Evolutionary conservation across 2,329 filamentous ascomycete genomes (phyloP), one percentile per base, ranked within the genome.

Genomic region (Penicillium hesseltinei): DNA sequence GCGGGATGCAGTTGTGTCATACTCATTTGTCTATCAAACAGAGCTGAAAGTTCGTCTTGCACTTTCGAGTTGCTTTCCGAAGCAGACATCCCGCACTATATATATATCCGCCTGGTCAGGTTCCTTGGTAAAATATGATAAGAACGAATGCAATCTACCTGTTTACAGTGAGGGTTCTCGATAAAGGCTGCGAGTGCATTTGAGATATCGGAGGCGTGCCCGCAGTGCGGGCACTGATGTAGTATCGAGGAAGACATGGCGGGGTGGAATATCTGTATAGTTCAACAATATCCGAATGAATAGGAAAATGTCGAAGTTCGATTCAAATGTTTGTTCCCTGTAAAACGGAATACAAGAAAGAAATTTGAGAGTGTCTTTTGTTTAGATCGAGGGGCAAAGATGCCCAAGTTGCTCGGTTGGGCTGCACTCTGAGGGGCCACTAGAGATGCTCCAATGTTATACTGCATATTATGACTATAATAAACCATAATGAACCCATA

Each of bases 21-120:
- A 53, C 82, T 89, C 75, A 95, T 83, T 71, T 90, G 89, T 65
- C 85, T 86, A 51, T 88, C 83, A 74, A 96, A 92, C 68, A 96
- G 86, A 58, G 84, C 80, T n/a, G 88, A 84, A 36, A 96, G 87
- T 66, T 96, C 92, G 62, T 96, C 90, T 71, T 92, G 87, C 67
- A 86, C 83, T 74, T 88, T 85, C 78, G 84, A 82, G 61, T 77
- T 80, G 69, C 71, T 68, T 64, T 77, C 75, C 5, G 69, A 71
- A 33, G 68, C 71, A 35, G 75, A 76, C 51, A 78, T 63, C n/a
- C 76, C 74, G 62, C 75, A 77, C 76, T 78, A 65, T 45, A 65
- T 48, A 39, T 31, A 42, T 25, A 21, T 31, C 5, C 40, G 21
- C 50, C 40, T 52, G 25, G 62, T 72, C 61, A 69, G 65, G 48